Conservation (phyloP, 2,329 filamentous ascomycete genomes). For the Aspergillus sclerotialis region DNA sequence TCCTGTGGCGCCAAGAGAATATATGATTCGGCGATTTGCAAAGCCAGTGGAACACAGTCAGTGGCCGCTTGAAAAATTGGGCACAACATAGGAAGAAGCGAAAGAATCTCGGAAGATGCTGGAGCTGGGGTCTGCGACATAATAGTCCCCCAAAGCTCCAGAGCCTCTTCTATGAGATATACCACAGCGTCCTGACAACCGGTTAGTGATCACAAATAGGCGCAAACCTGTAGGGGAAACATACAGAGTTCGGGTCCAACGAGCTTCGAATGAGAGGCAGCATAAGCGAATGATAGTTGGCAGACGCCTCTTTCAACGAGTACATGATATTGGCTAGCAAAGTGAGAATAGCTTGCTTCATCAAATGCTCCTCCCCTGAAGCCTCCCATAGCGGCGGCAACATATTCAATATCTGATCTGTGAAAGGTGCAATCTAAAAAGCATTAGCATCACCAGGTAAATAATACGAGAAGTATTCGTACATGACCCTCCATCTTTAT, state of each 20-base stretch:
- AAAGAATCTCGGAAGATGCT: constrained; percentile 52
- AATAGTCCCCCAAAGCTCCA: constrained; percentile 81
- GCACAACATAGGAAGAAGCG: constrained; percentile 56
- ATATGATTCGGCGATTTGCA: constrained; percentile 64
- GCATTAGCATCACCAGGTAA: constrained; percentile 3
- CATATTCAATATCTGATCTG: constrained; percentile 73
- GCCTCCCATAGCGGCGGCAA: constrained; percentile 79
- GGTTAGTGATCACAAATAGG: constrained; percentile 2
- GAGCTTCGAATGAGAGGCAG: constrained; percentile 76
- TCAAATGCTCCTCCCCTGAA: constrained; percentile 78
- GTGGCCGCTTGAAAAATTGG: constrained; percentile 61
- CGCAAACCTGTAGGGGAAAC: constrained; percentile 8
- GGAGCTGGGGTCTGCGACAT: constrained; percentile 59
- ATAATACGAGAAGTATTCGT: constrained; percentile 13
- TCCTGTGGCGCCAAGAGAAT: constrained; percentile 55
- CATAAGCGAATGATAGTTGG: constrained; percentile 71
- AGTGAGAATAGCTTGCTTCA: constrained; percentile 88
- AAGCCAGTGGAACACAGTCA: constrained; percentile 54
- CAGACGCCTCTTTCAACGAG: constrained; percentile 71
- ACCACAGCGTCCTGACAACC: constrained; percentile 53
- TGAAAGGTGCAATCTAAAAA: constrained; percentile 52
- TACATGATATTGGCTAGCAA: constrained; percentile 79
- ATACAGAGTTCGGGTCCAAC: constrained; percentile 65
- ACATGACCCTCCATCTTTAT: constrained; percentile 71
- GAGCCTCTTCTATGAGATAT: constrained; percentile 83